These are phyloP conservation scores for Lumnitzera racemosa DNA, from an alignment of 345 rosid genomes.

Conservation along the genomic window DNA sequence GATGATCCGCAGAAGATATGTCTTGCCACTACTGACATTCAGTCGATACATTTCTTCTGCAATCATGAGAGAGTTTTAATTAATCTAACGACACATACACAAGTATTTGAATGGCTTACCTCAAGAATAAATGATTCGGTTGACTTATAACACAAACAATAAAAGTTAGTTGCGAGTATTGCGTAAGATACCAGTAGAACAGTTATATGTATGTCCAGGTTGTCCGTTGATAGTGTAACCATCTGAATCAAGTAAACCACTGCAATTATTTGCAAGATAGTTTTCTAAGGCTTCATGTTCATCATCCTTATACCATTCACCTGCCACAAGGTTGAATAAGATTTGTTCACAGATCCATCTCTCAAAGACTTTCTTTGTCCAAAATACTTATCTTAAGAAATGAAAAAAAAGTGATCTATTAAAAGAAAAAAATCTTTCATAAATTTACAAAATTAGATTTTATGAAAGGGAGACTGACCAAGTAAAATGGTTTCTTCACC, in stretches of 20 bases:
- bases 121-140: no score
- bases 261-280: constrained; percentile 3
- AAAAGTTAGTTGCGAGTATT: background rate
- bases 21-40: constrained; percentile 13
- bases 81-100: no score
- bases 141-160: background rate
- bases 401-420: no score
- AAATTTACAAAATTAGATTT: background rate
- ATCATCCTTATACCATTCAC: constrained; percentile 28
- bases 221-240: constrained; percentile 34
- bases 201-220: constrained; percentile 25
- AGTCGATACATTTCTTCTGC: constrained; percentile 19
- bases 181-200: constrained; percentile 17
- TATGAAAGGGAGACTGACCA: constrained; percentile 3
- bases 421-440: background rate
- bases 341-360: background rate
- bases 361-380: no score
- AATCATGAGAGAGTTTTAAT: background rate
- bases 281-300: constrained; percentile 8
- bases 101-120: no score
- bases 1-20: constrained; percentile 23
- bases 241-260: constrained; percentile 7
- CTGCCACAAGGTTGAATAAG: background rate
- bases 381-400: no score
- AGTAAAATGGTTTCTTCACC: constrained; percentile 13